Evolutionary conservation across 495 filamentous ascomycete genomes (phyloP), one percentile per base, ranked within the genome.

Genomic region (Tetracladium setigerum): DNA sequence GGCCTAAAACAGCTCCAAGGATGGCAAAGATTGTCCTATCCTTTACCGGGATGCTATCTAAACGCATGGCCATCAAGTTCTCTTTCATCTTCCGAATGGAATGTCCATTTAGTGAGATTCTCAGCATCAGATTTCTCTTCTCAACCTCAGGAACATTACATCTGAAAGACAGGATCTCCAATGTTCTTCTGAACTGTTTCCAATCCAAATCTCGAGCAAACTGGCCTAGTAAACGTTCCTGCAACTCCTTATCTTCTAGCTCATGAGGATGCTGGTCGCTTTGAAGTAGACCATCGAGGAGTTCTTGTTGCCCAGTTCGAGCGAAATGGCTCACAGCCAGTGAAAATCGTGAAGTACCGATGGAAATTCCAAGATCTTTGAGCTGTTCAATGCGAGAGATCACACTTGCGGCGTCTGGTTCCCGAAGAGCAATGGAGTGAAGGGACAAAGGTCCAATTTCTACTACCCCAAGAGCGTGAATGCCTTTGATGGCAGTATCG

Each of bases 211-310:
- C 49, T 31, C 67, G 56, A 22, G 80, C 67, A 53, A 77, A 77
- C 12, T 64, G 66, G 2, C 64, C 39, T 8, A 86, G 62, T 7
- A 85, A 61, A 5, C 61, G 62, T 53, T 81, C 74, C 55, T 86
- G 85, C 2, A 80, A 53, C 1, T 65, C 34, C 0, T 39, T 38
- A 60, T 95, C 80, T 44, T 87, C 85, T 18, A 86, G 77, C 4
- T 76, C 69, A 49, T 89, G 84, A 0, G 84, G 84, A 61, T 92
- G 86, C 37, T 87, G 78, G 55, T 91, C 86, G 41, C 77, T 82
- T 17, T 70, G 54, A 1, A 91, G 56, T 2, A 94, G 56, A 46
- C 75, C 69, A 11, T 71, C 61, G 10, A 90, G 67, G 40, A 83
- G 61, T 4, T 77, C 70, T 1, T 67, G 63, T 12, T 82, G 73